Evolutionary conservation across 2,329 filamentous ascomycete species (phyloP).

Genomic region (Epichloe glyceriae): DNA sequence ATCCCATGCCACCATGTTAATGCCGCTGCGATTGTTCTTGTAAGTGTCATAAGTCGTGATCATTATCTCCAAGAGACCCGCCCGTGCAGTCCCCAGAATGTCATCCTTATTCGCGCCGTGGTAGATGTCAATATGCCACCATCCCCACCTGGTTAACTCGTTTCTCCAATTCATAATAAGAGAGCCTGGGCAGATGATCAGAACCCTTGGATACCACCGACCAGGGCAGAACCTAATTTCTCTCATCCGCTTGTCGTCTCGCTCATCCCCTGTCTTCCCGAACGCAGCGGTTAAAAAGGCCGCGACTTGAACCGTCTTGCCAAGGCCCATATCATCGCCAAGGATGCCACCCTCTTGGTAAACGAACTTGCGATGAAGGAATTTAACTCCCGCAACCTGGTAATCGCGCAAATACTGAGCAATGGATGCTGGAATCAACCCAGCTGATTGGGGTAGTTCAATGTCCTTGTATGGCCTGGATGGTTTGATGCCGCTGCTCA

Average conservation of each 20-base stretch:
- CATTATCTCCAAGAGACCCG: slow-evolving; percentile 75
- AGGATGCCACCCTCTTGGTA: slow-evolving; percentile 84
- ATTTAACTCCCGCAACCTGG: slow-evolving; percentile 72
- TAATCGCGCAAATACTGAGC: slow-evolving; percentile 89
- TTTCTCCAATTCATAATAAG: slow-evolving; percentile 85
- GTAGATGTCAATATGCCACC: slow-evolving; percentile 80
- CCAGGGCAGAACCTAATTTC: slow-evolving; percentile 56
- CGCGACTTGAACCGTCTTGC: slow-evolving; percentile 93
- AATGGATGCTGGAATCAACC: slow-evolving; percentile 74
- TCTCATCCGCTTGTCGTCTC: slow-evolving; percentile 76
- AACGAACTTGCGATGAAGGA: slow-evolving; percentile 79
- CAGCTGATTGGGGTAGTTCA: slow-evolving; percentile 58
- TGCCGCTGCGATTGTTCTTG: slow-evolving; percentile 54
- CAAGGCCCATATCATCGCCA: slow-evolving; percentile 94
- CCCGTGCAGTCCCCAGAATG: slow-evolving; percentile 56
- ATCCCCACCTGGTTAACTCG: slow-evolving; percentile 83
- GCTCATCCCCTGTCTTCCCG: slow-evolving; percentile 82
- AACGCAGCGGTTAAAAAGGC: slow-evolving; percentile 85
- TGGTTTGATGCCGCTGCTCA: slow-evolving; percentile 42
- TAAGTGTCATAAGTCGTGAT: slow-evolving; percentile 93
- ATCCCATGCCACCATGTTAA: slow-evolving; percentile 88
- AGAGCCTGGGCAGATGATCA: slow-evolving; percentile 82
- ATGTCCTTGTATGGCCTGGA: slow-evolving; percentile 64
- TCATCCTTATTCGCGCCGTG: slow-evolving; percentile 60
- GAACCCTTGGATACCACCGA: slow-evolving; percentile 61